These are phyloP conservation scores for Aspergillus floridensis DNA, from an alignment of 2,329 filamentous ascomycete genomes.

Conservation along the genomic window DNA sequence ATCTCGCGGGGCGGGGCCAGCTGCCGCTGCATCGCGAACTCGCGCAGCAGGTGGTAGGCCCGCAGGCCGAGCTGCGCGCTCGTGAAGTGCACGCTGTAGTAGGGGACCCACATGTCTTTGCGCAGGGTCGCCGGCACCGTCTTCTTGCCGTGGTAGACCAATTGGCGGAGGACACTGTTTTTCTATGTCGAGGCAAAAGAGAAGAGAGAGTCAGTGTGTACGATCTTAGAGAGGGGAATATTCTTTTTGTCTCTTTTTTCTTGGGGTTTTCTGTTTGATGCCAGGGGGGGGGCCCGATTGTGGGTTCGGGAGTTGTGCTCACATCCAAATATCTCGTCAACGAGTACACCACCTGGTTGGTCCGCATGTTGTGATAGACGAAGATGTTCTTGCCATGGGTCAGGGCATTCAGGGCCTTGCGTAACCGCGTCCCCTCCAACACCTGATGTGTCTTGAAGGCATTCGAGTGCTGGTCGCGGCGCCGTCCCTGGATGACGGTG, in stretches of 20 bases:
- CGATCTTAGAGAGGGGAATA: too few species aligned
- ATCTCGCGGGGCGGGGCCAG: constrained; percentile 47
- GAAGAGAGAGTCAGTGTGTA: constrained; percentile 10
- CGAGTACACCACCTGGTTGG: constrained; percentile 65
- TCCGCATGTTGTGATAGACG: constrained; percentile 60
- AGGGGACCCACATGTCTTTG: constrained; percentile 62
- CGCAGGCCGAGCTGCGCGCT: constrained; percentile 50
- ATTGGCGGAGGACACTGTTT: constrained; percentile 54
- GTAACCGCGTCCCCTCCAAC: constrained; percentile 40
- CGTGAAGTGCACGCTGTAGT: constrained; percentile 58
- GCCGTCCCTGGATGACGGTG: constrained; percentile 43
- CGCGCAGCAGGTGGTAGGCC: constrained; percentile 58
- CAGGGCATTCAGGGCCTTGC: constrained; percentile 47
- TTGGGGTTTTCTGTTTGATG: too few species aligned
- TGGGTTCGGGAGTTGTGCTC: constrained; percentile 18
- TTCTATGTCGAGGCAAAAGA: constrained; percentile 35
- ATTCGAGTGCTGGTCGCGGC: constrained; percentile 39
- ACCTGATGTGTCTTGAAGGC: constrained; percentile 40
- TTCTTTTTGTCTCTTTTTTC: too few species aligned
- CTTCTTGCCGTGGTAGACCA: constrained; percentile 64
- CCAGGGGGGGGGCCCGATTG: too few species aligned
- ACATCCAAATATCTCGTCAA: constrained; percentile 57
- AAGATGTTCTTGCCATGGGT: constrained; percentile 60
- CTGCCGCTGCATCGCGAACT: constrained; percentile 60
- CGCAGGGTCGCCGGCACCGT: constrained; percentile 57